phyloP scores from a whole-genome alignment of 2,329 filamentous ascomycete genomes.

The Proliferodiscus dingleyae region DNA sequence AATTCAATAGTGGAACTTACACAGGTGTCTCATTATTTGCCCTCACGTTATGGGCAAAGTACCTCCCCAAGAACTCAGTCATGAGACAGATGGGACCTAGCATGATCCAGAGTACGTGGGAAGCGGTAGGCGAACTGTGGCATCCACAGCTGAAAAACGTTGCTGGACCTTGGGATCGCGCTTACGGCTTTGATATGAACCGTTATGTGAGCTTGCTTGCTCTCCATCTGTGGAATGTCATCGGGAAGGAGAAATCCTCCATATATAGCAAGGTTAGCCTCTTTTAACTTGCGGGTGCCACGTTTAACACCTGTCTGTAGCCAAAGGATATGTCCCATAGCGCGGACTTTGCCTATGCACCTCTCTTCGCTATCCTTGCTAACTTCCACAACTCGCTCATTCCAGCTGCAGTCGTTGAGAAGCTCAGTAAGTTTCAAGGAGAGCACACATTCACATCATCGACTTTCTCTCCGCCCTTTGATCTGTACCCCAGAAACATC shows the following conservation, averaged over 20 bases:
- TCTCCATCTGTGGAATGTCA: conserved; percentile 53
- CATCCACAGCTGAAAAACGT: conserved; percentile 55
- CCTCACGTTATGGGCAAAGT: conserved; percentile 55
- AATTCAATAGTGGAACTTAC: conserved; percentile 55
- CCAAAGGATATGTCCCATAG: conserved; percentile 46
- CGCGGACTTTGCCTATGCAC: conserved; percentile 53
- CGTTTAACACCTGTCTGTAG: not conserved
- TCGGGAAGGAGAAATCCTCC: conserved; percentile 39
- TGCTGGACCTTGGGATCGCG: conserved; percentile 60
- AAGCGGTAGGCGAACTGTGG: conserved; percentile 47
- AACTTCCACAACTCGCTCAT: conserved; percentile 45
- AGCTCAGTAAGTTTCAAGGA: conserved; percentile 44
- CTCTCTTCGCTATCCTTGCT: conserved; percentile 51
- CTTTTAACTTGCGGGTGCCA: conserved; percentile 19
- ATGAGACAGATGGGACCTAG: conserved; percentile 47
- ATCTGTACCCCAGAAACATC: conserved; percentile 52
- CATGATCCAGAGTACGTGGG: conserved; percentile 52
- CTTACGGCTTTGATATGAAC: conserved; percentile 62
- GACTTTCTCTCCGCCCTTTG: conserved; percentile 54
- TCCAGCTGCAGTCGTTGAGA: conserved; percentile 34
- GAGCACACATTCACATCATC: conserved; percentile 49
- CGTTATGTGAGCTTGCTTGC: conserved; percentile 54
- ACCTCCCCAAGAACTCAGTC: conserved; percentile 47
- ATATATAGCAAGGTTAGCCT: not conserved
- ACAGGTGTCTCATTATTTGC: conserved; percentile 57